These are phyloP conservation scores for Psilocybe cubensis DNA, from an alignment of 768 basidiomycete species.

Conservation along the genomic window DNA sequence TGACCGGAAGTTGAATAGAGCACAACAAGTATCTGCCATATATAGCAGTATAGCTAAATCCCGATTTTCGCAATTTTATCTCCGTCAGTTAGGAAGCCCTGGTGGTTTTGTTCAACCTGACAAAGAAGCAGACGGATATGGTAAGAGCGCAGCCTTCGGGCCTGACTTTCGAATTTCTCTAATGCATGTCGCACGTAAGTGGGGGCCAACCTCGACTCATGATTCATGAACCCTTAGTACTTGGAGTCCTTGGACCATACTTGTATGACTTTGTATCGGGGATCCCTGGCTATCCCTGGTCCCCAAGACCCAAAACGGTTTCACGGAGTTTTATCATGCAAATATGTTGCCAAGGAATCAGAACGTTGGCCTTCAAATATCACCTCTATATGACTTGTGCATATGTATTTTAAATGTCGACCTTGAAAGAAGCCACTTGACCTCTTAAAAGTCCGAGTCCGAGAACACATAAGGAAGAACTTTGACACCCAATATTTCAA, in stretches of 20 bases:
- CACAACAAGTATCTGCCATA: neutral
- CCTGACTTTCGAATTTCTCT: too few relatives aligned
- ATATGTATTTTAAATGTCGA: neutral
- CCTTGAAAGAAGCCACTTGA: neutral
- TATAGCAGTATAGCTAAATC: neutral
- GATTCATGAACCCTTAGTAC: too few relatives aligned
- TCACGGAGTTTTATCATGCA: conserved; percentile 15
- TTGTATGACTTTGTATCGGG: neutral
- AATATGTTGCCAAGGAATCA: conserved; percentile 13
- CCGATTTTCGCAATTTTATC: neutral
- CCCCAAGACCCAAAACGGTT: neutral
- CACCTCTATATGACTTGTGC: neutral
- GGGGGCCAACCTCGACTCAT: too few relatives aligned
- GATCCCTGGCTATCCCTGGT: neutral
- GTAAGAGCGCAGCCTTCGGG: too few relatives aligned
- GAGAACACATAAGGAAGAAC: too few relatives aligned
- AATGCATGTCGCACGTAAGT: too few relatives aligned
- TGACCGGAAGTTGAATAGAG: neutral
- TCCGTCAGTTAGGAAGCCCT: neutral
- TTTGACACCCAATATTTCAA: too few relatives aligned
- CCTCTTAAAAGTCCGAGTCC: neutral
- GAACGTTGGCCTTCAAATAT: neutral
- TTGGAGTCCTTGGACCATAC: too few relatives aligned
- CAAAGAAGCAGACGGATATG: too few relatives aligned
- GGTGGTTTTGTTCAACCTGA: too few relatives aligned